Evolutionary conservation across 2,329 filamentous ascomycete genomes (phyloP).

Genomic region (Scopulariopsis brevicaulis): DNA sequence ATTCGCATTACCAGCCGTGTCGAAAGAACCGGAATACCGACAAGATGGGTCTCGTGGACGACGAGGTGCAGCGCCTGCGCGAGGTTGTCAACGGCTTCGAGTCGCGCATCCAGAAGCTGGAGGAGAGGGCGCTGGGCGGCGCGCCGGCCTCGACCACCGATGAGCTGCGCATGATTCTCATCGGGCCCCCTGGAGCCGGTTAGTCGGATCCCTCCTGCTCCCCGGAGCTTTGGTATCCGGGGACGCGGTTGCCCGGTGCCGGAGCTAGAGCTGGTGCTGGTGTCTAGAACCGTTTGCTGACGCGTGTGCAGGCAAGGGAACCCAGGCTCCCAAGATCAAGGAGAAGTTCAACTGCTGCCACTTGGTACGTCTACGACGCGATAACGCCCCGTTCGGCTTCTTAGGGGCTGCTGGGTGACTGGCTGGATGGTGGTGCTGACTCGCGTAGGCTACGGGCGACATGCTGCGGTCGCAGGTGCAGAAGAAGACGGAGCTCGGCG

Average conservation of each 20-base stretch:
- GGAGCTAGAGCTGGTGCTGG: no score
- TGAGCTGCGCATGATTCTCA: conserved; percentile 89
- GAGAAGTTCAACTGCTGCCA: conserved; percentile 97
- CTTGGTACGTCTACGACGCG: conserved; percentile 52
- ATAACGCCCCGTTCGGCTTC: background rate
- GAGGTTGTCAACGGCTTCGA: conserved; percentile 76
- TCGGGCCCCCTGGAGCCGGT: conserved; percentile 96
- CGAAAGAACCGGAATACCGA: conserved; percentile 13
- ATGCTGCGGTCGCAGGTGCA: conserved; percentile 98
- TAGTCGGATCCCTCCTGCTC: conserved; percentile 25
- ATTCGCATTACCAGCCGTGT: conserved; percentile 10
- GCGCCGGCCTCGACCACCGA: conserved; percentile 33
- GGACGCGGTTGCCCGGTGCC: no score
- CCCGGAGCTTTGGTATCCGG: conserved; percentile 8
- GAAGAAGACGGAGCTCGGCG: conserved; percentile 88
- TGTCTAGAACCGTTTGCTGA: no score
- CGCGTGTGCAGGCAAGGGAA: conserved; percentile 75
- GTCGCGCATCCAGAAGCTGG: conserved; percentile 74
- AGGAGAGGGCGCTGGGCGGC: conserved; percentile 55
- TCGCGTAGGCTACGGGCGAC: conserved; percentile 88
- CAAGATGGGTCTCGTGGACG: conserved; percentile 80
- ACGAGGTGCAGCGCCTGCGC: conserved; percentile 77
- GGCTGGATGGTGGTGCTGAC: conserved; percentile 3
- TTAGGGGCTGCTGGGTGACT: conserved; percentile 6
- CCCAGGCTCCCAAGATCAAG: conserved; percentile 95